Percentiles rank a stretch among this genome's conserved stretches.
Conservation (phyloP, 176 grass and related monocot genomes). For the Lolium multiflorum region DNA sequence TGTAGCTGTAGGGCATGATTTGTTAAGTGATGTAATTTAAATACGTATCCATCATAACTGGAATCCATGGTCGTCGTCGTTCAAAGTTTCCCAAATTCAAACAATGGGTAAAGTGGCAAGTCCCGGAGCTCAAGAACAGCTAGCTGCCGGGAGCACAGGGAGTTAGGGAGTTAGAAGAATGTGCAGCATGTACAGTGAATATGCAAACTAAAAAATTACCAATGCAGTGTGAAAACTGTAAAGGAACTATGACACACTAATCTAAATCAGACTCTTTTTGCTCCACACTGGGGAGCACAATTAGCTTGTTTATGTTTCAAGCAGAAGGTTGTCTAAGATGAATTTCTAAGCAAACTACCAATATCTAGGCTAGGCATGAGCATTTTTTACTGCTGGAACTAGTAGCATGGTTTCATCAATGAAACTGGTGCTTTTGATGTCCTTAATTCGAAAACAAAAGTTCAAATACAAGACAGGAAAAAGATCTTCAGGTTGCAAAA, state of each 20-base stretch:
- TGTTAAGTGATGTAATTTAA: too few relatives aligned
- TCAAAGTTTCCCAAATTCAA: slow-evolving; percentile 17
- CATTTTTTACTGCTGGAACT: neutral
- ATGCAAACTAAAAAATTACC: neutral
- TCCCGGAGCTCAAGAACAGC: slow-evolving; percentile 89
- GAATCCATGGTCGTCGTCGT: too few relatives aligned
- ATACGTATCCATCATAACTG: too few relatives aligned
- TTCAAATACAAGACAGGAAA: neutral
- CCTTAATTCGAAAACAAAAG: neutral
- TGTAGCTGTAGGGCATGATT: too few relatives aligned
- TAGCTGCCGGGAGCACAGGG: slow-evolving; percentile 53
- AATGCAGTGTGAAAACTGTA: neutral
- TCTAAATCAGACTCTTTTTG: neutral
- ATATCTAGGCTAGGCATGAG: neutral
- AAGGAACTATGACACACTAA: neutral
- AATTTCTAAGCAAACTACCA: neutral
- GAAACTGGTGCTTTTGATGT: neutral
- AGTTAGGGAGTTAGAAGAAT: neutral
- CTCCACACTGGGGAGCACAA: too few relatives aligned
- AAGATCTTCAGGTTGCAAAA: neutral
- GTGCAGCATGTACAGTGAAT: neutral
- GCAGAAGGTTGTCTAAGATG: neutral
- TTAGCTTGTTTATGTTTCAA: neutral
- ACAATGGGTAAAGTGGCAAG: slow-evolving; percentile 81
- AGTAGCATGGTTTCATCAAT: neutral